A percentile compares a stretch with the other conserved stretches of the same genome.
phyloP scores from a whole-genome alignment of 2,329 filamentous ascomycete species.

The Whalleya microplaca region DNA sequence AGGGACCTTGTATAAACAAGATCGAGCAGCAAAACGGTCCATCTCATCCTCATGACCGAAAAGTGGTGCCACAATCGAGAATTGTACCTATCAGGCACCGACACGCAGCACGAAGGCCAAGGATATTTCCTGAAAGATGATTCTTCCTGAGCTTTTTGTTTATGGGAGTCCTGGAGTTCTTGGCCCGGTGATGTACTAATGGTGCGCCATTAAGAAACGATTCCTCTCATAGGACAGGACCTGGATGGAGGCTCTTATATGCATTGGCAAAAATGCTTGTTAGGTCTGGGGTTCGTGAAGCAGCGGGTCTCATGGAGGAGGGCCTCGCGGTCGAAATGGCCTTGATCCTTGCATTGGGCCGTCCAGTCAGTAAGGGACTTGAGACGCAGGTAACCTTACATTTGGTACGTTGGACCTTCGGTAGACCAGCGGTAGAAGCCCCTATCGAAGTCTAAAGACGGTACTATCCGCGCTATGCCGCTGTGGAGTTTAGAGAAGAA shows the following conservation, averaged over 20 bases:
- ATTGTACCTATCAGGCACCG: conserved; percentile 27
- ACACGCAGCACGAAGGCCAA: conserved; percentile 16
- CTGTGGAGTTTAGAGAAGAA: conserved; percentile 16
- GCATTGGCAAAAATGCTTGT: neutral
- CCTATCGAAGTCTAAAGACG: conserved; percentile 12
- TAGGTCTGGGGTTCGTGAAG: neutral
- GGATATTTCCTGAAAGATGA: conserved; percentile 4
- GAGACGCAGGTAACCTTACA: conserved; percentile 2
- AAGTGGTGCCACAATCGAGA: conserved; percentile 11
- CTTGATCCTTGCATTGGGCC: neutral
- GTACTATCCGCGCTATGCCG: conserved; percentile 25
- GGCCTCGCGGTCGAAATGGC: neutral
- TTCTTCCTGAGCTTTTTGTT: conserved; percentile 6
- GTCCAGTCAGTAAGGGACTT: neutral
- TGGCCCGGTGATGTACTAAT: conserved; percentile 4
- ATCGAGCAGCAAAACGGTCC: conserved; percentile 13
- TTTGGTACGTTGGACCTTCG: conserved; percentile 14
- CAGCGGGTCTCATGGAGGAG: neutral
- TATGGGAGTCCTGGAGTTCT: conserved; percentile 4
- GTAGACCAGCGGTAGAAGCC: conserved; percentile 4
- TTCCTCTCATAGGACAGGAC: neutral
- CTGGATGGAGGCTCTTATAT: neutral
- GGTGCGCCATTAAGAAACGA: neutral
- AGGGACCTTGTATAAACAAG: conserved; percentile 7
- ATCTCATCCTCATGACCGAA: conserved; percentile 21